A percentile compares a stretch with the other conserved stretches of the same genome.
Evolutionary conservation across 2,329 filamentous ascomycete species (phyloP).

Genomic region (Emericellopsis atlantica): DNA sequence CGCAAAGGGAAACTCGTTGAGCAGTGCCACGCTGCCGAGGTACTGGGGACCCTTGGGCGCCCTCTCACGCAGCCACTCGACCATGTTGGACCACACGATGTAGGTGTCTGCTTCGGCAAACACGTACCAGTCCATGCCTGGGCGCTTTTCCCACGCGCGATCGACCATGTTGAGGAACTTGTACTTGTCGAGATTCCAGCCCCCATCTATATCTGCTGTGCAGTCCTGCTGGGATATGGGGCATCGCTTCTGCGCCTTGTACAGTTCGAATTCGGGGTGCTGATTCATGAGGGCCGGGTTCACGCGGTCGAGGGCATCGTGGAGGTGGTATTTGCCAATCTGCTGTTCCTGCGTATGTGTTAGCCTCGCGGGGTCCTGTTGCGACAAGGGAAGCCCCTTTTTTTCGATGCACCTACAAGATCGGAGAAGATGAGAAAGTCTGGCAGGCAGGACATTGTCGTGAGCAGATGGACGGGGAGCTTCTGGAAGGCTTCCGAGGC

Average conservation of each 20-base stretch:
- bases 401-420: conserved; percentile 4
- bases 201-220: conserved; percentile 15
- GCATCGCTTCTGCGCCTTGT: conserved; percentile 30
- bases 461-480: conserved; percentile 41
- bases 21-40: conserved; percentile 35
- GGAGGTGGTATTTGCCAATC: conserved; percentile 29
- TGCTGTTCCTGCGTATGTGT: conserved; percentile 27
- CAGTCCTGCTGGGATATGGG: conserved; percentile 33
- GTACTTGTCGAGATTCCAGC: conserved; percentile 47
- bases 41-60: conserved; percentile 31
- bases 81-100: conserved; percentile 39
- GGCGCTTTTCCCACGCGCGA: conserved; percentile 40
- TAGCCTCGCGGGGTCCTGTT: conserved; percentile 27
- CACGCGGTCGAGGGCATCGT: conserved; percentile 27
- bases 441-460: conserved; percentile 33
- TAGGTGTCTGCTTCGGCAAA: conserved; percentile 49
- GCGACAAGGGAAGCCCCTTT: background rate
- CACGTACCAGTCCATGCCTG: conserved; percentile 43
- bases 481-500: conserved; percentile 38
- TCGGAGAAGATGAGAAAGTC: conserved; percentile 47
- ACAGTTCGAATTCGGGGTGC: conserved; percentile 31
- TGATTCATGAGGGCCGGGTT: conserved; percentile 20
- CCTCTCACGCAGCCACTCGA: conserved; percentile 31
- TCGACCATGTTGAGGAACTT: conserved; percentile 48
- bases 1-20: conserved; percentile 33